These are phyloP conservation scores for Calocybe gambosa DNA, from an alignment of 1,284 basidiomycete genomes.

Conservation along the genomic window DNA sequence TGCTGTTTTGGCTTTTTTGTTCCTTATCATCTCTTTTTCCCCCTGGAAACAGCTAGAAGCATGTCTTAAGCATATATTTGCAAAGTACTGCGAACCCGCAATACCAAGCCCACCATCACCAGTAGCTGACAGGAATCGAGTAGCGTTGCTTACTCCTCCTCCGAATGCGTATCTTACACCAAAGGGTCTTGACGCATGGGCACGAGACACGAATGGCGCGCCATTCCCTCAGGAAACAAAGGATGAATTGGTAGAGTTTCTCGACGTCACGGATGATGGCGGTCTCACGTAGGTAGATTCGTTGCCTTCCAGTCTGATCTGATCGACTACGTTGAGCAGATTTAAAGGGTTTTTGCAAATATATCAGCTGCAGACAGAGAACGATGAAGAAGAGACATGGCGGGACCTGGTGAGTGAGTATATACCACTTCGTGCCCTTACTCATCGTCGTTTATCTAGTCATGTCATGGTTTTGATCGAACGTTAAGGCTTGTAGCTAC, in stretches of 20 bases:
- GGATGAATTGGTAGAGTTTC: constrained; percentile 66
- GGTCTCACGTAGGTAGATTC: constrained; percentile 55
- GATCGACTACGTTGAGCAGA: constrained; percentile 27
- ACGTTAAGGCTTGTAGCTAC: constrained; percentile 53
- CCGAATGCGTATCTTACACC: constrained; percentile 49
- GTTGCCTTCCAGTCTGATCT: constrained; percentile 3
- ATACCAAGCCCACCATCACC: constrained; percentile 4
- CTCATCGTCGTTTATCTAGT: constrained; percentile 32
- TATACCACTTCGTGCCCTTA: background rate
- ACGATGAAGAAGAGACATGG: constrained; percentile 80
- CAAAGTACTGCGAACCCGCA: constrained; percentile 62
- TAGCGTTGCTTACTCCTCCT: constrained; percentile 39
- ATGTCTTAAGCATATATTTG: constrained; percentile 65
- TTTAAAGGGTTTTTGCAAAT: constrained; percentile 75
- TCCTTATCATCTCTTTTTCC: constrained; percentile 3
- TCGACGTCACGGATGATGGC: constrained; percentile 70
- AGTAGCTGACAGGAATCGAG: constrained; percentile 8
- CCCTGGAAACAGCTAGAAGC: constrained; percentile 43
- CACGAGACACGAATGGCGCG: constrained; percentile 68
- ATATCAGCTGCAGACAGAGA: constrained; percentile 75
- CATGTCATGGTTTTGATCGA: constrained; percentile 69
- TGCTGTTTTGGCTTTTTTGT: background rate
- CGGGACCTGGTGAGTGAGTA: constrained; percentile 54
- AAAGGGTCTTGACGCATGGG: constrained; percentile 66
- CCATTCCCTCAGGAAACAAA: constrained; percentile 70